These are phyloP conservation scores for Chimonanthus praecox DNA, from an alignment of 164 flowering plant species.

Conservation along the genomic window DNA sequence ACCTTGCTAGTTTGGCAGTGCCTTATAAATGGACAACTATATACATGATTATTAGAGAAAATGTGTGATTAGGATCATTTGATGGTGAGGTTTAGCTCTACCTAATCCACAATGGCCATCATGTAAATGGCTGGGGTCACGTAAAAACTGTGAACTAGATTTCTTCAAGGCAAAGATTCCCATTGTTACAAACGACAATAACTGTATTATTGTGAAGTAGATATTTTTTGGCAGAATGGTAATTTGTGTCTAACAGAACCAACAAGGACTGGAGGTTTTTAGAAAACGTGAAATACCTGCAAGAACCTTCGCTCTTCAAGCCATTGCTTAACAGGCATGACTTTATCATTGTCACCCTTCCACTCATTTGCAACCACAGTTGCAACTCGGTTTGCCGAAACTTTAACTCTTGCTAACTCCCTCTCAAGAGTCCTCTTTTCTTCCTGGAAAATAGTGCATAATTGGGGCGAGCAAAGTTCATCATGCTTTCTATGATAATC, in stretches of 20 bases:
- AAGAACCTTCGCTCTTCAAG: constrained; percentile 68
- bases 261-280: background rate
- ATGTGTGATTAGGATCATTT: background rate
- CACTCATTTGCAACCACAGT: constrained; percentile 75
- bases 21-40: background rate
- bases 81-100: background rate
- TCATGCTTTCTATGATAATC: background rate
- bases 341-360: constrained; percentile 78
- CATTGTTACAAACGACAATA: background rate
- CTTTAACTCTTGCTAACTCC: constrained; percentile 66
- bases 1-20: background rate
- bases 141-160: background rate
- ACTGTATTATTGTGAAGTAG: background rate
- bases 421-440: constrained; percentile 75
- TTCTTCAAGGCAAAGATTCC: background rate
- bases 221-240: background rate
- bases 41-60: background rate
- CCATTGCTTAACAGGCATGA: constrained; percentile 87
- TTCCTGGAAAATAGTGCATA: constrained; percentile 38
- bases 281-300: constrained; percentile 40
- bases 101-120: background rate
- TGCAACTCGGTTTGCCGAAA: constrained; percentile 70
- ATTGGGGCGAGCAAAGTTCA: background rate
- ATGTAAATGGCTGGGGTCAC: background rate
- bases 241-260: background rate